Base-by-base conservation (phyloP, 1,139 yeast genomes). In the Suhomyces anneliseae region DNA sequence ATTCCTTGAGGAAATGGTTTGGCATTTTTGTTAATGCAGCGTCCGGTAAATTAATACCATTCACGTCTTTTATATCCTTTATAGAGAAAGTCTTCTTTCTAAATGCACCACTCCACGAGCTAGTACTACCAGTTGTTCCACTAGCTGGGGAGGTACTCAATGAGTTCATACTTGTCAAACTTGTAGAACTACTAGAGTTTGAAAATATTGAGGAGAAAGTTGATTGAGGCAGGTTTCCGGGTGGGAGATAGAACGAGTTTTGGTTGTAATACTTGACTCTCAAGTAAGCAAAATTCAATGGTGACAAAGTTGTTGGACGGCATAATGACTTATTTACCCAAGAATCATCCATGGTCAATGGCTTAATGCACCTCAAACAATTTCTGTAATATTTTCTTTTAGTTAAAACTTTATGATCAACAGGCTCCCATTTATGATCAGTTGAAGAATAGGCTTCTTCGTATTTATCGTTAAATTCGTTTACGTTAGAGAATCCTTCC, bases 311-410 rank as follows among this genome's bases (percentile, higher is more conserved):
- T 14, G 78, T 62, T 1, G 82, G 79, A 45, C 74, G 72, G 32
- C 79, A 78, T 12, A 80, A 56, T 8, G 69, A 60, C 53, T 72
- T 77, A 27, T 80, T 78, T 27, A 78, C 68, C 86, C 87, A 82
- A 8, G 73, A 57, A 38, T 80, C 83, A 42, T 80, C 82, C 53
- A 70, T 69, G 2, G 76, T 67, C 43, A 82, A 66, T 7, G 85
- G 80, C 54, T 75, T 79, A 39, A 82, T 79, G 54, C 87, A 82
- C 42, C 85, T 70, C 34, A 82, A 61, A 34, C 85, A 79, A 59
- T 81, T 82, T 42, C 81, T 70, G 47, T 77, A 70, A 53, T 68
- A 70, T 51, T 78, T 78, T 43, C 77, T 67, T 51, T 73, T 67
- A 37, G 78, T 69, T 42, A 66, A 67, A 12, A 61, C 49, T 52